Evolutionary conservation across 75 land plant species (phyloP).

Genomic region (Adiantum capillusveneris): DNA sequence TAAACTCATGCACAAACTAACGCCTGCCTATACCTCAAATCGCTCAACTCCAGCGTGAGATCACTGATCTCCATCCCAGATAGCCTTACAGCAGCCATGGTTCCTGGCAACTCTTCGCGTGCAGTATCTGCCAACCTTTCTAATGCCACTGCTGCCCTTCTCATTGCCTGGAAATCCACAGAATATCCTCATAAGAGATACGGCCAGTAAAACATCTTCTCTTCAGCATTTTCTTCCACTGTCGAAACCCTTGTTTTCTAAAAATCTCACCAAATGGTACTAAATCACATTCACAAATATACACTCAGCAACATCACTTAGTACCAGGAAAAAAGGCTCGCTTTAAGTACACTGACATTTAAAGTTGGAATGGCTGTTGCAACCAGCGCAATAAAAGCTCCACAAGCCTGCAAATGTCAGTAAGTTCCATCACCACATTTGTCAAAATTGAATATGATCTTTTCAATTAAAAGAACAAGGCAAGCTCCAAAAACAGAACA

Average conservation of each 20-base stretch:
- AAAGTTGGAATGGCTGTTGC: slow-evolving; percentile 60
- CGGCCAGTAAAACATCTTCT: neutral
- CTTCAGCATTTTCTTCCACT: neutral
- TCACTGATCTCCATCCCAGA: slow-evolving; percentile 95
- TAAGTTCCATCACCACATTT: too few species aligned
- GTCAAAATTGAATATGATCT: too few species aligned
- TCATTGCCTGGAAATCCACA: slow-evolving; percentile 48
- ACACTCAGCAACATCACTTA: neutral
- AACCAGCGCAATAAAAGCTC: slow-evolving; percentile 43
- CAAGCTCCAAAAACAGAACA: too few species aligned
- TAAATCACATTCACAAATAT: neutral
- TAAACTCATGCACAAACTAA: too few species aligned
- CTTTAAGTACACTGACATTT: slow-evolving; percentile 28
- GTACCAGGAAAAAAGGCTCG: neutral
- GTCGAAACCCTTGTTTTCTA: too few species aligned
- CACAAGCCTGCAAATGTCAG: slow-evolving; percentile 59
- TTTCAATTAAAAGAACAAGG: too few species aligned
- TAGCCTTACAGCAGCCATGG: slow-evolving; percentile 85
- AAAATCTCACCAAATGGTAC: too few species aligned
- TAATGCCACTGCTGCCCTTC: slow-evolving; percentile 66
- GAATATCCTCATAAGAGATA: too few species aligned
- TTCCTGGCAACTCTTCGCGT: slow-evolving; percentile 77
- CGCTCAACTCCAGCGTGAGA: slow-evolving; percentile 79
- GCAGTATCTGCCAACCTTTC: slow-evolving; percentile 76
- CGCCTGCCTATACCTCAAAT: slow-evolving; percentile 51